These are phyloP conservation scores for Podospora didyma DNA, from an alignment of 495 filamentous ascomycete genomes.

Conservation along the genomic window DNA sequence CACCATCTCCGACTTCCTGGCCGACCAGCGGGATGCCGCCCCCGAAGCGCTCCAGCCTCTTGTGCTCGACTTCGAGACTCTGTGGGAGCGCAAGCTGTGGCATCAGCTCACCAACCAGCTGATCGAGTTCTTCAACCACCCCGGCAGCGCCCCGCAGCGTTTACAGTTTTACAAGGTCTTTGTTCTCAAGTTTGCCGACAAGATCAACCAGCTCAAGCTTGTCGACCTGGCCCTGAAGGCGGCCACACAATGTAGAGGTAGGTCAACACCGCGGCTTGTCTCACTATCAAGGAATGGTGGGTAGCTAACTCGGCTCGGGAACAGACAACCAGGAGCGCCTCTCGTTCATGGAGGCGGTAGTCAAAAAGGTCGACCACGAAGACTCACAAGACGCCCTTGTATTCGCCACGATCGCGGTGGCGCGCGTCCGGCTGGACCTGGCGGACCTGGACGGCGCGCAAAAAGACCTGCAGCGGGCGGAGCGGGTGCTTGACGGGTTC, in stretches of 20 bases:
- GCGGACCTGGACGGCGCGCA: slow-evolving; percentile 70
- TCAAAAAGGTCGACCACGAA: slow-evolving; percentile 83
- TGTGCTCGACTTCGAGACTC: slow-evolving; percentile 92
- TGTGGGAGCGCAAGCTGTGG: slow-evolving; percentile 98
- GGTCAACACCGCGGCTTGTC: neutral
- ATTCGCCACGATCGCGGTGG: slow-evolving; percentile 87
- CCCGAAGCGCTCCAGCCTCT: slow-evolving; percentile 81
- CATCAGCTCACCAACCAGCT: slow-evolving; percentile 93
- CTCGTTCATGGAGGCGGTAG: slow-evolving; percentile 77
- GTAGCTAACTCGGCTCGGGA: neutral
- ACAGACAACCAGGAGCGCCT: slow-evolving; percentile 85
- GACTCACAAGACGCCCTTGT: slow-evolving; percentile 95
- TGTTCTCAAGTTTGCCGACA: slow-evolving; percentile 91
- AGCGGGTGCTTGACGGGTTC: slow-evolving; percentile 83
- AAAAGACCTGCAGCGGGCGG: slow-evolving; percentile 80
- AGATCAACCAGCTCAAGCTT: slow-evolving; percentile 98
- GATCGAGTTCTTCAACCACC: slow-evolving; percentile 81
- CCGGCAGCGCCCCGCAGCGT: slow-evolving; percentile 76
- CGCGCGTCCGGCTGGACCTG: slow-evolving; percentile 78
- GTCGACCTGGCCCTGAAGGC: slow-evolving; percentile 84
- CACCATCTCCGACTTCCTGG: slow-evolving; percentile 87
- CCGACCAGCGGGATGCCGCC: slow-evolving; percentile 78
- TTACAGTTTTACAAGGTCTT: slow-evolving; percentile 90
- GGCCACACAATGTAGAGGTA: slow-evolving; percentile 82
- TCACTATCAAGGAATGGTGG: neutral